Conservation (phyloP, 106 monocot species). For the Allium sativum region DNA sequence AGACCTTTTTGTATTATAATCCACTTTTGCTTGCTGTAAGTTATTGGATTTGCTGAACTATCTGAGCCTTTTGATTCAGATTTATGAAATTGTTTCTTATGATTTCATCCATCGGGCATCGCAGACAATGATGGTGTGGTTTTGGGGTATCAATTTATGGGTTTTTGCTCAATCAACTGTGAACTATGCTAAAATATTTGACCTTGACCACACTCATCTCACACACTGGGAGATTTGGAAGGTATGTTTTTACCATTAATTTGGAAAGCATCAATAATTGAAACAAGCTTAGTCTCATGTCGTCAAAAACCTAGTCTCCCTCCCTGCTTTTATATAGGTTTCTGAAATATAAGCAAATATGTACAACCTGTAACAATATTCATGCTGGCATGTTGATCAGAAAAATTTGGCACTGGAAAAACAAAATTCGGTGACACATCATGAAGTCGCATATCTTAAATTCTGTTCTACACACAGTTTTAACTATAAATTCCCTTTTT, state of each 20-base stretch:
- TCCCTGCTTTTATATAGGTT: not conserved
- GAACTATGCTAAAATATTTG: conserved; percentile 88
- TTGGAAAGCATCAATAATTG: no score
- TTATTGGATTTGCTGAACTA: no score
- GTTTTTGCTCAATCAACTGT: conserved; percentile 82
- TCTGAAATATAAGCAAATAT: not conserved
- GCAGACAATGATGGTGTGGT: conserved; percentile 87
- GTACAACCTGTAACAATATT: no score
- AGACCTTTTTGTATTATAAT: conserved; percentile 89
- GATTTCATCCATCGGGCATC: conserved; percentile 14
- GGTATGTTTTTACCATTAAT: conserved; percentile 21
- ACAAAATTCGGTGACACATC: no score
- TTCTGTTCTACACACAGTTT: no score
- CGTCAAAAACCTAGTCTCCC: not conserved
- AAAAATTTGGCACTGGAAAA: no score
- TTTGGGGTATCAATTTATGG: conserved; percentile 94
- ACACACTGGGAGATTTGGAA: conserved; percentile 82
- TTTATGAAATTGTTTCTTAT: not conserved
- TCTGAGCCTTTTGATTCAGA: conserved; percentile 1
- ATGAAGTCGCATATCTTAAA: no score
- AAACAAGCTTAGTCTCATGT: not conserved
- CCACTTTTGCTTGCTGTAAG: conserved; percentile 91
- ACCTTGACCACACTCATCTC: conserved; percentile 72
- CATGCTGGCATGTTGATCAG: no score
- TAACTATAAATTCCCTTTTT: no score